Percentiles rank a stretch among this genome's conserved stretches.
Conservation (phyloP, 257 asterid species). For the Solanum peruvianum region DNA sequence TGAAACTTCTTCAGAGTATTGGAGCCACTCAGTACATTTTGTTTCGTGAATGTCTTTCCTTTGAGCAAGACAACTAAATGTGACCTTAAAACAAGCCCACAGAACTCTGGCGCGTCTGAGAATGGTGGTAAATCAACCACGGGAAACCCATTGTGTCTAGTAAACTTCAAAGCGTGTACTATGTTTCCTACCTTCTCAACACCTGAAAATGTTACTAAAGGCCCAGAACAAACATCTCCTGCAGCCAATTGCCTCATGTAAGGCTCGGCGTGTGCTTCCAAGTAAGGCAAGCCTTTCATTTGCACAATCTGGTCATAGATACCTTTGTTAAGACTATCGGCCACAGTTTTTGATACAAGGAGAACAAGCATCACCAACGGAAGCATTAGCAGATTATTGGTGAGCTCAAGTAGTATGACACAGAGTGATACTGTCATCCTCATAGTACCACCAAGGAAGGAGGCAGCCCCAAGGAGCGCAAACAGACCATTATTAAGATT, state of each 20-base stretch:
- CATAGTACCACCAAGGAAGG: slow-evolving; percentile 98
- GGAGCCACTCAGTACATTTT: slow-evolving; percentile 30
- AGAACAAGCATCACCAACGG: slow-evolving; percentile 90
- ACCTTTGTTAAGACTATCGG: slow-evolving; percentile 71
- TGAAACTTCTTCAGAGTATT: slow-evolving; percentile 32
- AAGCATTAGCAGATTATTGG: slow-evolving; percentile 81
- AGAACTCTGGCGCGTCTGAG: slow-evolving; percentile 64
- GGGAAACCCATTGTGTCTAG: slow-evolving; percentile 79
- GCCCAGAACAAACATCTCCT: slow-evolving; percentile 87
- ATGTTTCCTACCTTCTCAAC: slow-evolving; percentile 76
- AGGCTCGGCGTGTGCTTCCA: slow-evolving; percentile 94
- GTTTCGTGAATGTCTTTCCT: slow-evolving; percentile 49
- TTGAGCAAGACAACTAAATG: slow-evolving; percentile 73
- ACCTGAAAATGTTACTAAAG: slow-evolving; percentile 59
- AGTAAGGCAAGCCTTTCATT: slow-evolving; percentile 89
- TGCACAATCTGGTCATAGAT: slow-evolving; percentile 87
- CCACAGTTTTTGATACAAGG: slow-evolving; percentile 86
- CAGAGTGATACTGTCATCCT: slow-evolving; percentile 97
- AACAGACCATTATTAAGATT: slow-evolving; percentile 66
- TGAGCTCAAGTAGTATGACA: slow-evolving; percentile 82
- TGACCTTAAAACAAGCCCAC: slow-evolving; percentile 79
- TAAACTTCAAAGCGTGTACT: slow-evolving; percentile 45
- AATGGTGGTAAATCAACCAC: slow-evolving; percentile 89
- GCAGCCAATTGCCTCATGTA: slow-evolving; percentile 85
- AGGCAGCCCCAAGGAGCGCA: slow-evolving; percentile 90